A percentile compares a stretch with the other conserved stretches of the same genome.
Conservation (phyloP, 2,329 filamentous ascomycete species). For the Fusarium neocosmosporiellum region DNA sequence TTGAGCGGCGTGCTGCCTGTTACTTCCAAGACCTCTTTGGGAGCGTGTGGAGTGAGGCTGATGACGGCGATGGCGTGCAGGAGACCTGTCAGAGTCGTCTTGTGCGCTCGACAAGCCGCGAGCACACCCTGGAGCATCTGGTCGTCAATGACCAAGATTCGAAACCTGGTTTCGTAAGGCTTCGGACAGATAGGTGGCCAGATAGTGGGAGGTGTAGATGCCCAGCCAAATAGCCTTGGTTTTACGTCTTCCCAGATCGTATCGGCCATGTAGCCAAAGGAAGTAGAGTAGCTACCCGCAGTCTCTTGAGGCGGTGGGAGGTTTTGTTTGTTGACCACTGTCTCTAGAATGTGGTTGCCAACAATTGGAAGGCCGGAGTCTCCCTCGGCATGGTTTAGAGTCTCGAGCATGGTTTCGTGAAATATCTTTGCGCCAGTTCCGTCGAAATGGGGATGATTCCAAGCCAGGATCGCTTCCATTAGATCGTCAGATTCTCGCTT, state of each 20-base stretch:
- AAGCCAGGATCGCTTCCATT: constrained; percentile 29
- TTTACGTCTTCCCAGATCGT: constrained; percentile 27
- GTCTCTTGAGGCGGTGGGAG: background rate
- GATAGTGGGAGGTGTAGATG: constrained; percentile 12
- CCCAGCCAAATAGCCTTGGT: background rate
- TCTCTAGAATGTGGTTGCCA: background rate
- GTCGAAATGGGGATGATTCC: constrained; percentile 8
- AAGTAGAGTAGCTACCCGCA: background rate
- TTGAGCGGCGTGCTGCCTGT: constrained; percentile 32
- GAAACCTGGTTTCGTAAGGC: background rate
- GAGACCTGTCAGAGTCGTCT: constrained; percentile 44
- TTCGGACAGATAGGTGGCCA: background rate
- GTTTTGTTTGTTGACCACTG: background rate
- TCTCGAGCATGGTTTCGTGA: background rate
- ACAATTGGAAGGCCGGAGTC: background rate
- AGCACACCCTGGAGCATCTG: background rate
- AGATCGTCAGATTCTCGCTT: background rate
- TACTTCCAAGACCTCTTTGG: constrained; percentile 12
- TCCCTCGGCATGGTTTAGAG: background rate
- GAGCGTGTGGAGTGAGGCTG: constrained; percentile 25
- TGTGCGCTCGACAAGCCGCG: constrained; percentile 7
- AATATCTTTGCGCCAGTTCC: background rate
- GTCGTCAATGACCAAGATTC: background rate
- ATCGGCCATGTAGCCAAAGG: constrained; percentile 4
- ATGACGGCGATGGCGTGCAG: constrained; percentile 37